Evolutionary conservation across 2,329 filamentous ascomycete genomes (phyloP), one percentile per base, ranked within the genome.

Genomic region (Calonectria pseudoreteaudii): DNA sequence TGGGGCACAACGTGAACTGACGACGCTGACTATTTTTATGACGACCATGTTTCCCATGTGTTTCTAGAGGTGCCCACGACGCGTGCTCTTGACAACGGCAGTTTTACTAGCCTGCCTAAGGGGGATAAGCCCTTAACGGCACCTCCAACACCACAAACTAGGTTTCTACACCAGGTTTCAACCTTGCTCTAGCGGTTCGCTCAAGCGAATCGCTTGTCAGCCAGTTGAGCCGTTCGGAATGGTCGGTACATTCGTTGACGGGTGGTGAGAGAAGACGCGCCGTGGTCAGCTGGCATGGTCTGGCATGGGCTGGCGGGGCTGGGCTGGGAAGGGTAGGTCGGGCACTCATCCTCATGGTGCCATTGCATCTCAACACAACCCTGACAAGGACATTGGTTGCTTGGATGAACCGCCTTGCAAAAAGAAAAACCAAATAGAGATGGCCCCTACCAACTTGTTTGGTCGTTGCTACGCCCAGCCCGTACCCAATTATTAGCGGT

Each of bases 41-140:
- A 34, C 28, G 52, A 16, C 52, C 56, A 62, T 62, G 56, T 62
- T 62, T 38, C 56, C 56, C 56, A 28, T 62, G 56, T 38, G 56
- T 62, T 62, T 62, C 56, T 26, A 30, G 56, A 62, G 23, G 31
- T 62, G 56, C 56, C 56, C 34, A 62, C 34, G 56, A 62, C 56
- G 36, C 56, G 56, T 30, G 56, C 56, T 62, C 56, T 62, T 62
- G 56, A 62, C 56, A 62, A 62, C 56, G 56, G 56, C 56, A 62
- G 56, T 62, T 62, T 62, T 62, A 38, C 28, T 62, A 62, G 56
- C 23, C 14, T 30, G 56, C 23, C 34, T 5, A 36, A 36, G 31
- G 56, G 14, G 56, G 36, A 62, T 41, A 41, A 62, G 56, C 56
- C 56, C 34, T 62, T 41, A 41, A 36, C 23, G 56, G 56, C 56